Base-by-base conservation (phyloP, 495 filamentous ascomycete species). In the Penicilliopsis zonata region DNA sequence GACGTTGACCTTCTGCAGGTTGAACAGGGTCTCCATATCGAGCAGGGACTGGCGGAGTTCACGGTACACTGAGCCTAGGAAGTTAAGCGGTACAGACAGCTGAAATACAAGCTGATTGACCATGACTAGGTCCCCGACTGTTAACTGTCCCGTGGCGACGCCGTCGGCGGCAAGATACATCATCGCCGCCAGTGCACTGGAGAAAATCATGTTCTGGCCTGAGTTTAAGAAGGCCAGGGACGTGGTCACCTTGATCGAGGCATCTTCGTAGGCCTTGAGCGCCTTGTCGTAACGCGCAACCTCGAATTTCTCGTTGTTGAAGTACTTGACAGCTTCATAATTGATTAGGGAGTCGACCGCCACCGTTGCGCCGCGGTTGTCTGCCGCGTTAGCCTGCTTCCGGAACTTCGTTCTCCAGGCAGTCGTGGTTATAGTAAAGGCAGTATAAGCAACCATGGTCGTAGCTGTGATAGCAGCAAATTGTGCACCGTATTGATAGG, bases 171-270 rank as follows among this genome's bases (percentile, higher is more conserved):
- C 90, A 21, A 94, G 69, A 46, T 85, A 95, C 90, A 98, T 98
- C 92, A 95, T 98, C n/a, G 70, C 76, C 3, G 88, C 94, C 37
- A 98, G 67, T 4, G 90, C 88, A 32, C 77, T 78, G 7, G 88
- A 94, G 61, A 98, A 98, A 43, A 98, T 95, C 61, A 98, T 72
- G 53, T 84, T 95, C 47, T 98, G 90, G n/a, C 92, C 92, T n/a
- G 74, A 79, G 63, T 98, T 98, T 41, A 98, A 75, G 34, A 94
- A 76, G 7, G 90, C 78, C 19, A 98, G 61, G 1, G 86, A 94
- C 0, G 92, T 96, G 2, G 84, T 86, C 29, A 96, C 82, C 52
- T 94, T 95, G 65, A 96, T 96, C 12, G 85, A 93, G 19, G 83
- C 82, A 52, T 81, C 82, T 52, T 98, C 86, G 54, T 98, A 96